Evolutionary conservation across 192 early-diverging fungal species (phyloP), one percentile per base, ranked within the genome.

Genomic region (Rhizophagus clarus): DNA sequence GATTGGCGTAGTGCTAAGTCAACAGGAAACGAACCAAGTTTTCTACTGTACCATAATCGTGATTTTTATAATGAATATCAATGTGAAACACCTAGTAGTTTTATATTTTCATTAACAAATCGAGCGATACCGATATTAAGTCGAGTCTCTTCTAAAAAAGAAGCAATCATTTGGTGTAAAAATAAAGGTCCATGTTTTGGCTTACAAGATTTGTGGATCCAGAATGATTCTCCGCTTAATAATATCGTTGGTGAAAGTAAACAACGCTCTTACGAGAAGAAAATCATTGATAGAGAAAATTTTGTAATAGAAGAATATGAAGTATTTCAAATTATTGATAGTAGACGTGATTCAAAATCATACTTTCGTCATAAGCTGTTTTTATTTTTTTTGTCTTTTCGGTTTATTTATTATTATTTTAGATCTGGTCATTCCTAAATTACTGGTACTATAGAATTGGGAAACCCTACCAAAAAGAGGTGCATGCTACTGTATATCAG

Each of bases 251-350:
- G 71, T 45, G 5, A n/a, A 72, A 17, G 37, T 6, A 47, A 26
- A 28, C 17, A 24, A 72, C 20, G 12, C 10, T 40, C 29, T n/a
- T 72, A 49, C 8, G 32, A 72, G 40, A 24, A 40, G 14, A 22
- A 49, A 47, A 47, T 72, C 24, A 72, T n/a, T 11, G 8, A 72
- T 72, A 72, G 32, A 22, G 37, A 72, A 47, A 40, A 6, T 24
- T 72, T 72, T 40, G 10, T 49, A 8, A 22, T 72, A 7, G 71
- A 72, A 49, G 71, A 72, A n/a, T 72, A 42, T 72, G 71, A 72
- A 72, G 71, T 72, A 6, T 72, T 72, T 68, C 66, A 68, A 68
- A 68, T 68, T 26, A 26, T 51, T 51, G 17, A 51, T 20, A 51
- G 17, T 14, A 20, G 17, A 40, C 0, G 6, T 40, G 37, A 7